Evolutionary conservation across 257 asterid genomes (phyloP).

Genomic region (Solanum dulcamara): DNA sequence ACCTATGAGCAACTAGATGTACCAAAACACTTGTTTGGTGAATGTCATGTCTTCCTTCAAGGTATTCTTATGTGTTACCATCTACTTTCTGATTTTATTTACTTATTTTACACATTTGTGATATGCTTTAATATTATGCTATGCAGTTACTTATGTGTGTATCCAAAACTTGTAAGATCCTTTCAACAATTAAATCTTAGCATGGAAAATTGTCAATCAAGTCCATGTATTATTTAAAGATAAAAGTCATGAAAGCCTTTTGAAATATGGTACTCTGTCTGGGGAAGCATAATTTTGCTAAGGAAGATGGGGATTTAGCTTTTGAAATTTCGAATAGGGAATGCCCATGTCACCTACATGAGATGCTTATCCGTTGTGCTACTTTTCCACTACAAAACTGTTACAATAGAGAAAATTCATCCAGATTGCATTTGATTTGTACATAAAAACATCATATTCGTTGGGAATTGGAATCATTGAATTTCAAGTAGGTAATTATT

Average conservation of each 20-base stretch:
- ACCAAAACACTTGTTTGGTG: slow-evolving; percentile 82
- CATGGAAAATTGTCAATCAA: not conserved
- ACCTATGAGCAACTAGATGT: slow-evolving; percentile 72
- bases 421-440: not conserved
- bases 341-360: not conserved
- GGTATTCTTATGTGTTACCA: slow-evolving; percentile 32
- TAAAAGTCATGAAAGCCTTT: not conserved
- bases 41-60: slow-evolving; percentile 70
- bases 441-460: not conserved
- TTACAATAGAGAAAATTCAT: not conserved
- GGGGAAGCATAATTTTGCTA: not conserved
- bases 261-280: not conserved
- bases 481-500: not conserved
- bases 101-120: not conserved
- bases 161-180: not conserved
- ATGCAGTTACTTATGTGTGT: not conserved
- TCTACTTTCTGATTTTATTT: not conserved
- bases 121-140: not conserved
- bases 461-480: not conserved
- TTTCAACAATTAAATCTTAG: not conserved
- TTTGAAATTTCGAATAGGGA: not conserved
- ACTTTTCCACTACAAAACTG: not conserved
- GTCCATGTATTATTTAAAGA: not conserved
- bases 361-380: not conserved
- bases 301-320: not conserved